Conservation (phyloP, 192 early-diverging fungal species). For the Linnemannia exigua region DNA sequence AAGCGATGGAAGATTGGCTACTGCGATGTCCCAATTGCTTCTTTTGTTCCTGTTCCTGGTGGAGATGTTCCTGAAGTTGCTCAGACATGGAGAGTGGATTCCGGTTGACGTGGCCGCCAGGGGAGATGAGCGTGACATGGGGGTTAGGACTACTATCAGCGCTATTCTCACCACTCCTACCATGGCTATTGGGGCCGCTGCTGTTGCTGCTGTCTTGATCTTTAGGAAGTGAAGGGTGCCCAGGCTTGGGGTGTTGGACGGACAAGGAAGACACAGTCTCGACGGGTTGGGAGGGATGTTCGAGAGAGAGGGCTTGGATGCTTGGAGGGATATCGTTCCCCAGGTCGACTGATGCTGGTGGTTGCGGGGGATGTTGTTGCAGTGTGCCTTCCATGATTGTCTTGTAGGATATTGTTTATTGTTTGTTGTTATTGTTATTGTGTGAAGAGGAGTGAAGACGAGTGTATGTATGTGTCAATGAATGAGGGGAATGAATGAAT, state of each 20-base stretch:
- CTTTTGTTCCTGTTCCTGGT: neutral
- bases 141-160: neutral
- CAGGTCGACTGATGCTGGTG: neutral
- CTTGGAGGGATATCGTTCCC: neutral
- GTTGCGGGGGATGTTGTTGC: neutral
- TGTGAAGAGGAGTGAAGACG: neutral
- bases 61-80: neutral
- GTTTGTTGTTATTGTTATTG: neutral
- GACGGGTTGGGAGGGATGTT: constrained; percentile 1
- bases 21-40: neutral
- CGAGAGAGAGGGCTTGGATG: constrained; percentile 11
- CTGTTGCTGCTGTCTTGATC: neutral
- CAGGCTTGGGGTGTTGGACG: neutral
- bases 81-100: neutral
- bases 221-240: neutral
- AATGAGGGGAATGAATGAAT: neutral
- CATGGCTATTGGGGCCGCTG: no score
- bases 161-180: no score
- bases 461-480: neutral
- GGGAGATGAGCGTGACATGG: neutral
- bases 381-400: neutral
- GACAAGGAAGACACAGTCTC: neutral
- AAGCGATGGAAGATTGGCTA: constrained; percentile 3
- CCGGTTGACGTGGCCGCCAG: neutral
- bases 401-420: neutral